phyloP scores from a whole-genome alignment of 2,329 filamentous ascomycete genomes.

The Endothia cerciana region DNA sequence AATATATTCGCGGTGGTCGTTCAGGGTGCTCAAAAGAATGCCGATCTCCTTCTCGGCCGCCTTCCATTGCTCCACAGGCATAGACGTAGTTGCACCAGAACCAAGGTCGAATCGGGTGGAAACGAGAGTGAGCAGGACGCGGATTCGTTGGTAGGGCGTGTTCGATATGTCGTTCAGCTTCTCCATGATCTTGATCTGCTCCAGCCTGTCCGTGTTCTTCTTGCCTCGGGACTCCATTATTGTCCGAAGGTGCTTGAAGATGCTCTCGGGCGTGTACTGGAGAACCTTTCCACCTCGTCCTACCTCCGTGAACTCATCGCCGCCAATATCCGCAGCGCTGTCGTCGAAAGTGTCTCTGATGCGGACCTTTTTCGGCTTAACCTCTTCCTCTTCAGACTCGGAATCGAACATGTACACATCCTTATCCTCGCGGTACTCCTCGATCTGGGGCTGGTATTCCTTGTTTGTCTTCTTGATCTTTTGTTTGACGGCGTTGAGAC shows the following conservation, averaged over 20 bases:
- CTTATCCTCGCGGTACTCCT: slow-evolving; percentile 83
- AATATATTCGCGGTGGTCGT: slow-evolving; percentile 77
- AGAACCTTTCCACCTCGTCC: slow-evolving; percentile 87
- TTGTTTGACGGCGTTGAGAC: slow-evolving; percentile 95
- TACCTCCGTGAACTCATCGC: slow-evolving; percentile 87
- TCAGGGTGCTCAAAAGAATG: slow-evolving; percentile 76
- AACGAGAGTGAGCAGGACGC: slow-evolving; percentile 87
- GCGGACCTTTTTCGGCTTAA: slow-evolving; percentile 56
- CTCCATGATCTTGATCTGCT: slow-evolving; percentile 98
- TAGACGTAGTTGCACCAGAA: slow-evolving; percentile 74
- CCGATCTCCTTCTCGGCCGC: slow-evolving; percentile 85
- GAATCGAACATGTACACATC: slow-evolving; percentile 81
- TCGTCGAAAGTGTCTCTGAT: slow-evolving; percentile 51
- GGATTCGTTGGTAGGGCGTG: slow-evolving; percentile 91
- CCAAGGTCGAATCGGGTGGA: slow-evolving; percentile 94
- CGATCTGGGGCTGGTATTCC: slow-evolving; percentile 86
- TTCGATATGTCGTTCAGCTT: slow-evolving; percentile 87
- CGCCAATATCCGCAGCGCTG: slow-evolving; percentile 61
- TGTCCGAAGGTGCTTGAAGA: slow-evolving; percentile 91
- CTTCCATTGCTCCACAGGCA: slow-evolving; percentile 98
- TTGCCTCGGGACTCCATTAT: slow-evolving; percentile 97
- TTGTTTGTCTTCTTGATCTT: slow-evolving; percentile 99
- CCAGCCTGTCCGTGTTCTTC: slow-evolving; percentile 94
- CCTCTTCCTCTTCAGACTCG: slow-evolving; percentile 72
- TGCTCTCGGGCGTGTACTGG: slow-evolving; percentile 94